These are phyloP conservation scores for Fusarium begoniae DNA, from an alignment of 2,329 filamentous ascomycete species.

Conservation along the genomic window DNA sequence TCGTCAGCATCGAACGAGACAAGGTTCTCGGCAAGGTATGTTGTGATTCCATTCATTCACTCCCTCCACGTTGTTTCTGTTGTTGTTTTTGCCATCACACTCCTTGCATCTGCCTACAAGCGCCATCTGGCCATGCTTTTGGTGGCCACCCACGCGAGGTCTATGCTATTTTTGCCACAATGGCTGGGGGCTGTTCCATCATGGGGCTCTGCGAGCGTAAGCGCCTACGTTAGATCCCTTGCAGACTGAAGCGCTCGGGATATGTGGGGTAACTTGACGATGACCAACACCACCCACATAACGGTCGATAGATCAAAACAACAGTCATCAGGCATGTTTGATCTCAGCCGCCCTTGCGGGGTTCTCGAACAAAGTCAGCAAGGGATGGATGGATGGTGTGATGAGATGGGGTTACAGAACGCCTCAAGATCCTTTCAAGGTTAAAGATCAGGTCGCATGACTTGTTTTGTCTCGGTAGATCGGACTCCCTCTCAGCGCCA, in stretches of 20 bases:
- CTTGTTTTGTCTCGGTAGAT: constrained; percentile 33
- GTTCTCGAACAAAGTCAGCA: constrained; percentile 14
- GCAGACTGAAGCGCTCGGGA: constrained; percentile 36
- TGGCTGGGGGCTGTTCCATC: constrained; percentile 27
- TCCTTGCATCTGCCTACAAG: constrained; percentile 29
- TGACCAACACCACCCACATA: constrained; percentile 33
- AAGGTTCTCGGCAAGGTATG: constrained; percentile 84
- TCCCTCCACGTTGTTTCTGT: constrained; percentile 29
- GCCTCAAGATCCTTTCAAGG: constrained; percentile 25
- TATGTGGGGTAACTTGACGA: constrained; percentile 33
- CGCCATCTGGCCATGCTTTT: constrained; percentile 16
- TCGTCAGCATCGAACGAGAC: constrained; percentile 85
- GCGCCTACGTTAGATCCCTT: constrained; percentile 37
- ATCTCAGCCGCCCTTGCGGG: constrained; percentile 25
- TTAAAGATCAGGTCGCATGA: constrained; percentile 30
- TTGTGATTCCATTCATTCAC: constrained; percentile 43
- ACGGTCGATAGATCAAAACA: constrained; percentile 18
- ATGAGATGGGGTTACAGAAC: constrained; percentile 16
- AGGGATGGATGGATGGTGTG: constrained; percentile 6
- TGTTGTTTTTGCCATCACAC: constrained; percentile 20
- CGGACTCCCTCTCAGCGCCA: constrained; percentile 21
- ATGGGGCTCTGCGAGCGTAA: constrained; percentile 37
- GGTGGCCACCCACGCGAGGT: constrained; percentile 17
- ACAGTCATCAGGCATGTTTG: constrained; percentile 21
- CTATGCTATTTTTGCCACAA: constrained; percentile 38